phyloP scores from a whole-genome alignment of 2,329 filamentous ascomycete genomes.

The Lachnellula suecica region DNA sequence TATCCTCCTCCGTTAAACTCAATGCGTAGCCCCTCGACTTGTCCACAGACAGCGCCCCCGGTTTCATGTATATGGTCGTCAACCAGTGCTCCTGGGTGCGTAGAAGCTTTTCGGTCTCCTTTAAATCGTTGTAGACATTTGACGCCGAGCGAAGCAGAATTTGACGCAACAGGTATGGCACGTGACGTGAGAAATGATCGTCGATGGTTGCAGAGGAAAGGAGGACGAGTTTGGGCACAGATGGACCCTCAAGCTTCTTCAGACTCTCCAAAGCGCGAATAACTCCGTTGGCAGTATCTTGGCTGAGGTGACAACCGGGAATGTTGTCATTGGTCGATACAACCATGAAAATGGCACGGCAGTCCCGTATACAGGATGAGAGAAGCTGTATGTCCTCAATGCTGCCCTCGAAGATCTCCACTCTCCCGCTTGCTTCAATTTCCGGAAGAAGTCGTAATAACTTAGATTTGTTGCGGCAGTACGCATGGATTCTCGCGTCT shows the following conservation, averaged over 20 bases:
- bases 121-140: slow-evolving; percentile 40
- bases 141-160: slow-evolving; percentile 35
- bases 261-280: slow-evolving; percentile 37
- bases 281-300: slow-evolving; percentile 37
- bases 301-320: slow-evolving; percentile 38
- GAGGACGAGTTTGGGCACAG: slow-evolving; percentile 40
- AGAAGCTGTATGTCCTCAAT: slow-evolving; percentile 41
- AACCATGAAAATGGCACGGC: slow-evolving; percentile 39
- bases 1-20: slow-evolving; percentile 37
- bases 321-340: slow-evolving; percentile 44
- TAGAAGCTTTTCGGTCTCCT: slow-evolving; percentile 36
- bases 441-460: slow-evolving; percentile 36
- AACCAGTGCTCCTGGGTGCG: slow-evolving; percentile 29
- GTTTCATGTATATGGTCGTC: background rate
- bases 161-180: slow-evolving; percentile 29
- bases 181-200: slow-evolving; percentile 33
- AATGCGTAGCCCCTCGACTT: slow-evolving; percentile 39
- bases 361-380: slow-evolving; percentile 35
- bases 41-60: slow-evolving; percentile 3
- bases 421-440: slow-evolving; percentile 30
- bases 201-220: slow-evolving; percentile 44
- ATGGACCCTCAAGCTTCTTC: slow-evolving; percentile 2
- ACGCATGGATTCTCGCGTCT: slow-evolving; percentile 38
- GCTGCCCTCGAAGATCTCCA: slow-evolving; percentile 42
- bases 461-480: slow-evolving; percentile 43